Evolutionary conservation across 345 rosid species (phyloP).

Genomic region (Salix caprea): DNA sequence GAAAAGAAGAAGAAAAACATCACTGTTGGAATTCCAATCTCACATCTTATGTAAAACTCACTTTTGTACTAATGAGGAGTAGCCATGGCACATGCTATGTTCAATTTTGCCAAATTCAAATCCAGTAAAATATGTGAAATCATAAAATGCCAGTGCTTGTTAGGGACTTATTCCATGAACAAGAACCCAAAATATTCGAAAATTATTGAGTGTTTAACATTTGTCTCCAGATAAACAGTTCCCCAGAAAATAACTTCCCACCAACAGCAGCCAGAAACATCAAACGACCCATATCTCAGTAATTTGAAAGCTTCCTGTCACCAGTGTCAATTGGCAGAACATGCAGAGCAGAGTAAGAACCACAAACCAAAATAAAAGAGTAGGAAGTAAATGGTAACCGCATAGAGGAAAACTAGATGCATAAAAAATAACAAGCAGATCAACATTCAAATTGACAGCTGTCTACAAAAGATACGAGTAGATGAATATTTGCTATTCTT

Average conservation of each 20-base stretch:
- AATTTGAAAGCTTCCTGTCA: conserved; percentile 2
- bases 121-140: neutral
- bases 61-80: neutral
- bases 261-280: neutral
- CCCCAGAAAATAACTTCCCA: neutral
- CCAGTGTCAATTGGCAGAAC: neutral
- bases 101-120: neutral
- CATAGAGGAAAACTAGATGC: neutral
- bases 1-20: too few species aligned
- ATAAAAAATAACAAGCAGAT: neutral
- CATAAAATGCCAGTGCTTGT: neutral
- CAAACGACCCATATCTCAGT: neutral
- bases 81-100: neutral
- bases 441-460: neutral
- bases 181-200: neutral
- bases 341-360: neutral
- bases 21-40: neutral
- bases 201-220: conserved; percentile 11
- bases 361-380: neutral
- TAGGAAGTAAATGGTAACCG: too few species aligned
- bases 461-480: neutral
- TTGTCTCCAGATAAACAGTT: conserved; percentile 1
- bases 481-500: neutral
- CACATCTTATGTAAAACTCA: neutral
- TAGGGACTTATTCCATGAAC: conserved; percentile 17